A percentile compares a stretch with the other conserved stretches of the same genome.
phyloP scores from a whole-genome alignment of 768 basidiomycete species.

The Leccinellum rugosiceps region DNA sequence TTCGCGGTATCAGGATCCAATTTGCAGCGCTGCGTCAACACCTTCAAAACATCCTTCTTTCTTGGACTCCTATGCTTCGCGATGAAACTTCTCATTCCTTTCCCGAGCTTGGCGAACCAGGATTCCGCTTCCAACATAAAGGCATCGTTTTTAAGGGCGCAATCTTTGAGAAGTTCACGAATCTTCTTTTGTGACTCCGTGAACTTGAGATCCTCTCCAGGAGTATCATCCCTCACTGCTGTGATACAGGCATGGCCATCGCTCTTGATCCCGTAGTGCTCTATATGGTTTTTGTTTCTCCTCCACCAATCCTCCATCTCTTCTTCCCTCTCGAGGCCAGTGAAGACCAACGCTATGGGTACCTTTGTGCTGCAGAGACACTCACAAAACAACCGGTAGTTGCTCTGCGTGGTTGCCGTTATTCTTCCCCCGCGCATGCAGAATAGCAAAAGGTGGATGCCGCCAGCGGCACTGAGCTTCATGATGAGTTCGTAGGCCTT shows the following conservation, averaged over 20 bases:
- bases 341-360: constrained; percentile 39
- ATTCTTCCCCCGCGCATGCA: constrained; percentile 40
- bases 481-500: constrained; percentile 33
- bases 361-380: constrained; percentile 38
- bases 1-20: constrained; percentile 17
- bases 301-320: constrained; percentile 36
- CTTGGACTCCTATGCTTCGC: constrained; percentile 11
- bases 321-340: constrained; percentile 36
- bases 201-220: constrained; percentile 21
- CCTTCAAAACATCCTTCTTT: constrained; percentile 14
- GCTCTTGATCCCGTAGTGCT: constrained; percentile 23
- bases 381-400: constrained; percentile 39
- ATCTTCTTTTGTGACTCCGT: constrained; percentile 20
- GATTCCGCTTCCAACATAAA: constrained; percentile 12
- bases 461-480: constrained; percentile 26
- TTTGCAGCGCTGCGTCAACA: constrained; percentile 18
- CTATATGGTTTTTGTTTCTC: constrained; percentile 24
- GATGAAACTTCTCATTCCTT: constrained; percentile 16
- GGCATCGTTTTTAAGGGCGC: constrained; percentile 11
- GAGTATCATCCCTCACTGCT: constrained; percentile 22
- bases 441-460: constrained; percentile 42
- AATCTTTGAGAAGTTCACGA: constrained; percentile 14
- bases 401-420: constrained; percentile 34
- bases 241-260: constrained; percentile 33
- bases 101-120: constrained; percentile 18